Percentiles rank a stretch among this genome's conserved stretches.
Evolutionary conservation across 2,329 filamentous ascomycete genomes (phyloP).

Genomic region (Colletotrichum plurivorum): DNA sequence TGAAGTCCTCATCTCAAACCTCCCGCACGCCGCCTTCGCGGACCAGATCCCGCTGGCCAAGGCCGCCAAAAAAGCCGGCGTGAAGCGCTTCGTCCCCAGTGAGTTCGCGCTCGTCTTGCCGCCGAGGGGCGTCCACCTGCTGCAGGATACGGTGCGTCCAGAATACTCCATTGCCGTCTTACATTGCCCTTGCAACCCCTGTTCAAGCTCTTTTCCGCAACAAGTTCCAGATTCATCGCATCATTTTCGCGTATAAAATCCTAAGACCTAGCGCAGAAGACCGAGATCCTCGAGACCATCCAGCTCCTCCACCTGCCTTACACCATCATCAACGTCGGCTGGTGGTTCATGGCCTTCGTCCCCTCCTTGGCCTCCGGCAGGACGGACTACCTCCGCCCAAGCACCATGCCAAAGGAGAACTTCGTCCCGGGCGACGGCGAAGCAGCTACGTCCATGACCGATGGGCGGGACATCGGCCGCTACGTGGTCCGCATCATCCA

Average conservation of each 20-base stretch:
- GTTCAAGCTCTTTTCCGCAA: no score
- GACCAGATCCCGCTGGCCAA: constrained; percentile 61
- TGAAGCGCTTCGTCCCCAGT: constrained; percentile 67
- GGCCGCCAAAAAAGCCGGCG: constrained; percentile 62
- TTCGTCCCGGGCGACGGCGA: constrained; percentile 62
- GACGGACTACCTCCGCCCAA: constrained; percentile 52
- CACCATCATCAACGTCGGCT: constrained; percentile 71
- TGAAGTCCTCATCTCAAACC: constrained; percentile 61
- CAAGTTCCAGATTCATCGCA: no score
- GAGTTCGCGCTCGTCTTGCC: constrained; percentile 62
- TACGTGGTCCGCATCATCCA: constrained; percentile 65
- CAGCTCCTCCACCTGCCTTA: constrained; percentile 63
- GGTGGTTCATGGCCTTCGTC: constrained; percentile 65
- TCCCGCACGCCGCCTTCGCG: constrained; percentile 51
- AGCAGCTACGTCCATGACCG: constrained; percentile 58
- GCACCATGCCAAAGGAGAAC: constrained; percentile 50
- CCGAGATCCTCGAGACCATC: constrained; percentile 64
- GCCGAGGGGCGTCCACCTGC: constrained; percentile 48
- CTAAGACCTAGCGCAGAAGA: constrained; percentile 58
- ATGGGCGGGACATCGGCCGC: constrained; percentile 66
- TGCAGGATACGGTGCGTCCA: constrained; percentile 41
- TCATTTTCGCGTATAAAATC: no score
- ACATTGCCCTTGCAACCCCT: no score
- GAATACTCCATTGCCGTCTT: no score
- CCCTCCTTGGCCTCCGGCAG: constrained; percentile 48